These are phyloP conservation scores for Talaromyces sp. DNA, from an alignment of 2,329 filamentous ascomycete species.

Conservation along the genomic window DNA sequence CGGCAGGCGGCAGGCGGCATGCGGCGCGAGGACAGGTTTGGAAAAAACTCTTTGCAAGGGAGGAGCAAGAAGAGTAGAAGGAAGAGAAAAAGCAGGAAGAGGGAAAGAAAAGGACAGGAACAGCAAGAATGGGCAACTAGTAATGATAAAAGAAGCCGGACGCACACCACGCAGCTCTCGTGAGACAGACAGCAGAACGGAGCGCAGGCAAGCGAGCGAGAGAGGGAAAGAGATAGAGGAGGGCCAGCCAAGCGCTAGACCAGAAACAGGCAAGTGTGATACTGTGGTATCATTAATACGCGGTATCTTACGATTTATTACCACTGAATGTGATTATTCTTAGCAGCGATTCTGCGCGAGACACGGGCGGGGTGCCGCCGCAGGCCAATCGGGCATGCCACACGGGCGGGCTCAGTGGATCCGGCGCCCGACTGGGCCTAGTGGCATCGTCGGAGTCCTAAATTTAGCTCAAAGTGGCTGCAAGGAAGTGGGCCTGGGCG, in stretches of 20 bases:
- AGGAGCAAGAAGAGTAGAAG: slow-evolving; percentile 11
- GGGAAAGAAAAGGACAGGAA: background rate
- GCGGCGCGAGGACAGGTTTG: background rate
- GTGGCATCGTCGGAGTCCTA: slow-evolving; percentile 19
- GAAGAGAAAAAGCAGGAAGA: slow-evolving; percentile 7
- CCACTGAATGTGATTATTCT: background rate
- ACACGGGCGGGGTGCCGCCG: background rate
- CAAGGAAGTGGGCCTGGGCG: slow-evolving; percentile 21
- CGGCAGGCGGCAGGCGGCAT: slow-evolving; percentile 6
- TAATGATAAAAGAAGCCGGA: background rate
- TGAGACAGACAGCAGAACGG: background rate
- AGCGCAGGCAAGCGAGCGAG: slow-evolving; percentile 5
- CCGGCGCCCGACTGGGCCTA: background rate
- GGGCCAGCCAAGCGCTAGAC: background rate
- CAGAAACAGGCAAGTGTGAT: background rate
- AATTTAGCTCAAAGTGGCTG: slow-evolving; percentile 28
- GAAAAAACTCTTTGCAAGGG: slow-evolving; percentile 3
- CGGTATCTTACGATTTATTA: background rate
- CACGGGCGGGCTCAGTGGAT: slow-evolving; percentile 5
- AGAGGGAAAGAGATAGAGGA: slow-evolving; percentile 6
- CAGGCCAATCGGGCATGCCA: background rate
- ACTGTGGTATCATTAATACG: background rate
- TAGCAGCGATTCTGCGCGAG: background rate
- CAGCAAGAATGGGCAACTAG: slow-evolving; percentile 7
- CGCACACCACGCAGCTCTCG: background rate